Percentiles rank a stretch among this genome's conserved stretches.
These are phyloP conservation scores for Plantago major DNA, from an alignment of 257 asterid species.

Conservation along the genomic window DNA sequence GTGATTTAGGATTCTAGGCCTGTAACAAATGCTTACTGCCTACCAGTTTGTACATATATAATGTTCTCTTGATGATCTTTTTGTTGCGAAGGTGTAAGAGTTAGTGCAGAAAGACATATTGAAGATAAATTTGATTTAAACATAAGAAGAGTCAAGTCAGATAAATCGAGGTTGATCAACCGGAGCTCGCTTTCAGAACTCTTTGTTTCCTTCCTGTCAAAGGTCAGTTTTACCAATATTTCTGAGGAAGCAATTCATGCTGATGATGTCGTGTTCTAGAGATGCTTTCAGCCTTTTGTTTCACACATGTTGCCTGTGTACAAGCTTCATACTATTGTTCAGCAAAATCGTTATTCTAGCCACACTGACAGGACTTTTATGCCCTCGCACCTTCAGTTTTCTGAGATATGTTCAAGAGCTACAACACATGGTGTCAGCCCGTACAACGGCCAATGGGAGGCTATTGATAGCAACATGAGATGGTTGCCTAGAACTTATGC, in stretches of 20 bases:
- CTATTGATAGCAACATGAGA: slow-evolving; percentile 75
- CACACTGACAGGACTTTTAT: slow-evolving; percentile 25
- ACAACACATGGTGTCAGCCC: slow-evolving; percentile 60
- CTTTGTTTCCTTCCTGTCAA: slow-evolving; percentile 66
- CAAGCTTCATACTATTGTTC: slow-evolving; percentile 7
- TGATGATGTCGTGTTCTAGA: background rate
- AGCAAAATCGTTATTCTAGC: slow-evolving; percentile 10
- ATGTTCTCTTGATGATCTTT: slow-evolving; percentile 18
- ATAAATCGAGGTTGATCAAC: slow-evolving; percentile 55
- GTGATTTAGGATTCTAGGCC: no score
- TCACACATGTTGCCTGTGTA: slow-evolving; percentile 13
- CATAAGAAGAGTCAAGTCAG: slow-evolving; percentile 47
- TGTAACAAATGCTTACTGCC: background rate
- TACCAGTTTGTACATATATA: background rate
- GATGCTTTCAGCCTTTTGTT: background rate
- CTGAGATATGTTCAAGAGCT: slow-evolving; percentile 61
- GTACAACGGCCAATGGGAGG: slow-evolving; percentile 70
- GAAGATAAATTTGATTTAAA: slow-evolving; percentile 61
- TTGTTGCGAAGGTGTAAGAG: slow-evolving; percentile 65
- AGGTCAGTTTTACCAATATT: slow-evolving; percentile 36
- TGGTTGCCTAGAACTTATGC: slow-evolving; percentile 91
- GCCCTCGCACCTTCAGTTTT: slow-evolving; percentile 57
- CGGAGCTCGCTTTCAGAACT: slow-evolving; percentile 67
- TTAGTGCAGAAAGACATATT: slow-evolving; percentile 64
- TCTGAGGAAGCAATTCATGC: background rate